Percentiles rank a stretch among this genome's conserved stretches.
These are phyloP conservation scores for Dendrobium chrysotoxum DNA, from an alignment of 106 monocot species.

Conservation along the genomic window DNA sequence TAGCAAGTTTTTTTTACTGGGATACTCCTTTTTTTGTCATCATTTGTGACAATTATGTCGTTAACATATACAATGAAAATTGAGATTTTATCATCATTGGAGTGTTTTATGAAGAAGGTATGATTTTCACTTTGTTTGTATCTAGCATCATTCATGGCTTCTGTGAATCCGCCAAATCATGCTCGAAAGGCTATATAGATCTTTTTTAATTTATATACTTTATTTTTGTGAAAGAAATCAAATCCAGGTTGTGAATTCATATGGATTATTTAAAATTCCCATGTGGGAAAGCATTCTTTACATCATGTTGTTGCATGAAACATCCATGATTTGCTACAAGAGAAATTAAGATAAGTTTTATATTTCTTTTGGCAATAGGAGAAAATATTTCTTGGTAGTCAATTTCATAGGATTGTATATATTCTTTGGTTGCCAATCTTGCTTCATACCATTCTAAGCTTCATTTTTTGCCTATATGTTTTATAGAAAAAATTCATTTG, in stretches of 20 bases:
- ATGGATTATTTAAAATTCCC: no score
- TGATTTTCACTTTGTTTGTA: neutral
- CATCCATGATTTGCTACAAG: neutral
- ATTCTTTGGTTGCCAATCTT: neutral
- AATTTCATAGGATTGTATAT: constrained; percentile 4
- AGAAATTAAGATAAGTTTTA: neutral
- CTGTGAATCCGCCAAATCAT: neutral
- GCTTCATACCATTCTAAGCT: neutral
- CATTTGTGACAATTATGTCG: neutral
- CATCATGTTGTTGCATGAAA: neutral
- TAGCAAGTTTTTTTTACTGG: neutral
- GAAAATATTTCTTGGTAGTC: no score
- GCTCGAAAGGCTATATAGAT: no score
- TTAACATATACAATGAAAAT: neutral
- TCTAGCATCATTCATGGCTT: neutral
- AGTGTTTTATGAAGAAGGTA: neutral
- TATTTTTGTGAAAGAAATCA: no score
- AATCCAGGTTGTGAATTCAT: no score
- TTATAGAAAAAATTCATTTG: neutral
- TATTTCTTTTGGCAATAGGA: neutral
- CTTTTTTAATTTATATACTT: no score
- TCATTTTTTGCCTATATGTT: neutral
- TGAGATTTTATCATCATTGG: neutral
- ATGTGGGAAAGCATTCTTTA: no score
- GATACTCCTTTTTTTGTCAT: neutral